Conservation (phyloP, 805 yeast species). For the Yarrowia sp. region DNA sequence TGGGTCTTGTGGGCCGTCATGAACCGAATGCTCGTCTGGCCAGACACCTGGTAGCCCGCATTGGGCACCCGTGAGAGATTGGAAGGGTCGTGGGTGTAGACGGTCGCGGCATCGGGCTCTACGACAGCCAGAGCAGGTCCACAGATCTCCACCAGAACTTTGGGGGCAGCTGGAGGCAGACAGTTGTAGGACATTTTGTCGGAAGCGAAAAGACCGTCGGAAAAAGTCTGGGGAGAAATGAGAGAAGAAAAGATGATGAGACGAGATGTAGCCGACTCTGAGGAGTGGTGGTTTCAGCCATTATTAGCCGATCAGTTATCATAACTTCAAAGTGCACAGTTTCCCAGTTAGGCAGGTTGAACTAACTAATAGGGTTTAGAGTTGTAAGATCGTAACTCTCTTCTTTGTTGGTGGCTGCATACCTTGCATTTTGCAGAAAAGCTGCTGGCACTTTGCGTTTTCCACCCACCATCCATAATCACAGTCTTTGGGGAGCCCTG, state of each 20-base stretch:
- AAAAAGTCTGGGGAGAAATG: not conserved
- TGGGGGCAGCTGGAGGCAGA: conserved; percentile 35
- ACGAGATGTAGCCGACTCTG: not conserved
- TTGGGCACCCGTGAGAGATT: conserved; percentile 11
- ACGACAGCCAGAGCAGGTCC: conserved; percentile 24
- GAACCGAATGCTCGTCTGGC: conserved; percentile 1
- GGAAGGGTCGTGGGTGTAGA: conserved; percentile 15
- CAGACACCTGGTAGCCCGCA: conserved; percentile 3
- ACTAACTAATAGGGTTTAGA: not conserved
- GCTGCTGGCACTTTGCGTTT: not conserved
- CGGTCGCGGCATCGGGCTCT: not conserved
- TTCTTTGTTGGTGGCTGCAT: conserved; percentile 13
- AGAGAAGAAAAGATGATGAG: not conserved
- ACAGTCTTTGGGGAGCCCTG: not conserved
- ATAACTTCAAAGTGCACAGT: conserved; percentile 1
- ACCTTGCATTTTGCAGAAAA: conserved; percentile 3
- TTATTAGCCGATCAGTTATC: conserved; percentile 18
- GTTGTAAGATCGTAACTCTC: not conserved
- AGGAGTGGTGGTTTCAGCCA: conserved; percentile 5
- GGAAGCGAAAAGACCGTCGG: not conserved
- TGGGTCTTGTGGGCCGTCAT: conserved; percentile 26
- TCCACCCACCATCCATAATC: not conserved
- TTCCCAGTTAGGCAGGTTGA: conserved; percentile 29
- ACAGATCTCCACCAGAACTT: conserved; percentile 29
- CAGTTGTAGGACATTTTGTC: conserved; percentile 30